Evolutionary conservation across 352 stramenopile species (phyloP).

Genomic region (Salisapilia sapeloensis): DNA sequence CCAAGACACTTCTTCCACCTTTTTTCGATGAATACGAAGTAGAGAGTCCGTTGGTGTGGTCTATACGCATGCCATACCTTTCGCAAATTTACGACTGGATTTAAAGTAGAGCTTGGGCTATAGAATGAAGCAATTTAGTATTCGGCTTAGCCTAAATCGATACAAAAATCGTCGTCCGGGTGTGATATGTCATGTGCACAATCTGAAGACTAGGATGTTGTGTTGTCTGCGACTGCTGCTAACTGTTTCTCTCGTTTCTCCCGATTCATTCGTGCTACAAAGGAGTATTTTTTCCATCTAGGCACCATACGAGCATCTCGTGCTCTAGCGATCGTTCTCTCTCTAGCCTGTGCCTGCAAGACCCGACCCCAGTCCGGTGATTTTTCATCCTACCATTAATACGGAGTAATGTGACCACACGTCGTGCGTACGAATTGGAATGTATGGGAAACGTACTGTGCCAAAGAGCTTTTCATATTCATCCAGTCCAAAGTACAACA

Average conservation of each 20-base stretch:
- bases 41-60: no score
- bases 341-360: slow-evolving; percentile 29
- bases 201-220: no score
- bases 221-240: no score
- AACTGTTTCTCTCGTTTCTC: slow-evolving; percentile 50
- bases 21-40: no score
- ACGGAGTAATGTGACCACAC: neutral
- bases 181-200: no score
- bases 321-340: slow-evolving; percentile 30
- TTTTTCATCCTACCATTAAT: slow-evolving; percentile 13
- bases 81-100: no score
- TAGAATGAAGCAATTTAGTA: no score
- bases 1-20: no score
- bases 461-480: slow-evolving; percentile 46
- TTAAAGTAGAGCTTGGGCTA: no score
- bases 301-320: slow-evolving; percentile 20
- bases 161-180: no score
- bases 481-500: slow-evolving; percentile 24
- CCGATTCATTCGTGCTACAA: slow-evolving; percentile 62
- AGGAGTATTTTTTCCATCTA: slow-evolving; percentile 65
- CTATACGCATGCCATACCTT: no score
- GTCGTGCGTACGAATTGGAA: neutral
- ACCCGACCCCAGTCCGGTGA: slow-evolving; percentile 41
- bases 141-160: no score
- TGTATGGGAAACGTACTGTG: slow-evolving; percentile 7